Evolutionary conservation across 1,139 yeast species (phyloP), one percentile per base, ranked within the genome.

Genomic region (Blastobotrys serpentis): DNA sequence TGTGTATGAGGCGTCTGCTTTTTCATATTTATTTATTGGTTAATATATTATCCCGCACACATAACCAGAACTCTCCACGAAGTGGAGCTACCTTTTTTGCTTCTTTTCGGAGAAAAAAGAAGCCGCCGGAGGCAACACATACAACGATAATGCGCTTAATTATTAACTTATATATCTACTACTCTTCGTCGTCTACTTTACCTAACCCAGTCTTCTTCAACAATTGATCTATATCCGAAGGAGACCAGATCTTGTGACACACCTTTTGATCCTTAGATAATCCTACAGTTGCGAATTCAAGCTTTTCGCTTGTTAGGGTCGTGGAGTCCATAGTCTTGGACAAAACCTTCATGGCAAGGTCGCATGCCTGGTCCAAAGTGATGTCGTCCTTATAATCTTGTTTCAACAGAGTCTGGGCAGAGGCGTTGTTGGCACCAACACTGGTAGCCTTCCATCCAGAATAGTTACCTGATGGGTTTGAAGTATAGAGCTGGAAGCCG

Each of bases 371-470:
- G 52, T 82, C 79, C 59, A 94, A 74, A 16, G 77, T 70, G 62
- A 88, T 69, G 51, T 85, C 94, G 59, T 87, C 94, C 64, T 86
- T 88, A 72, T 86, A 94, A 63, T 94, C 98, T 72, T 90, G 95
- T 70, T 92, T 94, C 64, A 94, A 76, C 56, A 94, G 74, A 1
- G 98, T 90, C 71, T 94, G 98, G 1, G 98, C 97, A 40, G 96
- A 90, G 3, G 96, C 81, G 56, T 88, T 90, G 71, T 92, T 94
- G 50, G 98, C 96, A 37, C 99, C 99, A 55, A 92, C 92, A 61
- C 90, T 80, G 38, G 97, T 90, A 41, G 98, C 98, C 69, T 86
- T 89, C 99, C 99, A 94, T 22, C 98, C 98, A 33, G 95, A 82
- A 67, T 89, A 94, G 70, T 94, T 94, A 32, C 99, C 99, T 0